These are phyloP conservation scores for Termitomyces sp. DNA, from an alignment of 768 basidiomycete species.

Conservation along the genomic window DNA sequence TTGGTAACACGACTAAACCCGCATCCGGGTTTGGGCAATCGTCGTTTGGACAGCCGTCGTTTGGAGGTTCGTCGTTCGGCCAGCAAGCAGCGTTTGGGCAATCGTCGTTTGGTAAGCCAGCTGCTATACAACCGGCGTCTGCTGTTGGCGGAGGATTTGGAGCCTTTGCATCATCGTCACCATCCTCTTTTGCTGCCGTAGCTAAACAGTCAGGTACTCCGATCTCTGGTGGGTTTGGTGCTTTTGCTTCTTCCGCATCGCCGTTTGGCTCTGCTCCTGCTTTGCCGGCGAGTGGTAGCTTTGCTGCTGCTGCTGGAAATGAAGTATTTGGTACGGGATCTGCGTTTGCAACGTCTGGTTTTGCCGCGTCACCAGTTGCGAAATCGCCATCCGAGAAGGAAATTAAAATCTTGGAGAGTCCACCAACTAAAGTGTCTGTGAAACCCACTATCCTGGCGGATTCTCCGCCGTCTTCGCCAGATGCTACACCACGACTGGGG, in stretches of 20 bases:
- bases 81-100: slow-evolving; percentile 27
- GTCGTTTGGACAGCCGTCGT: slow-evolving; percentile 9
- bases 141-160: slow-evolving; percentile 27
- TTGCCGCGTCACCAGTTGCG: slow-evolving; percentile 3
- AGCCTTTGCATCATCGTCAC: slow-evolving; percentile 16
- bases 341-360: slow-evolving; percentile 7
- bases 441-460: slow-evolving; percentile 3
- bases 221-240: slow-evolving; percentile 15
- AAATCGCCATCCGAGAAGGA: slow-evolving; percentile 4
- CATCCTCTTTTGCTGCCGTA: slow-evolving; percentile 7
- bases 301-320: slow-evolving; percentile 14
- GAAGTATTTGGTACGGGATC: not conserved
- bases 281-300: slow-evolving; percentile 8
- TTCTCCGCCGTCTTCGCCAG: slow-evolving; percentile 18
- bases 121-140: slow-evolving; percentile 8
- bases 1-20: not conserved
- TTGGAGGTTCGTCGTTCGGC: slow-evolving; percentile 17
- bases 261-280: slow-evolving; percentile 18
- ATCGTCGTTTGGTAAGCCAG: slow-evolving; percentile 31
- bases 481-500: slow-evolving; percentile 11
- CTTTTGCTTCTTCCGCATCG: slow-evolving; percentile 20
- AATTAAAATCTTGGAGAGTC: not conserved
- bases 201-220: not conserved
- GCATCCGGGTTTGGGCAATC: slow-evolving; percentile 17
- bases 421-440: not conserved